These are phyloP conservation scores for Lonicera japonica DNA, from an alignment of 129 eudicot genomes.

Conservation along the genomic window DNA sequence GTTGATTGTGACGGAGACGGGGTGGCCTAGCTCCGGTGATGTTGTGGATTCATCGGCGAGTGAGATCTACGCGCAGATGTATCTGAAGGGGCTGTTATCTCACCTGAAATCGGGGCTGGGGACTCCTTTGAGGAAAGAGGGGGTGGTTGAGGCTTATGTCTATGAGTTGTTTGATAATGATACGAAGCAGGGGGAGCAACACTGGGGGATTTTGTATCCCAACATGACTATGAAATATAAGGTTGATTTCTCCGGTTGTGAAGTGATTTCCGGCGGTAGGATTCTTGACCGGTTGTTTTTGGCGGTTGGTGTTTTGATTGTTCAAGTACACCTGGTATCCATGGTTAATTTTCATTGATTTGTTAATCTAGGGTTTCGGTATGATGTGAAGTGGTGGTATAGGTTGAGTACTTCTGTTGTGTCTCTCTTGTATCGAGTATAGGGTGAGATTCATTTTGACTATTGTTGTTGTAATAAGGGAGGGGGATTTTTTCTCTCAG, in stretches of 20 bases:
- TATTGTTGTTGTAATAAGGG: no score
- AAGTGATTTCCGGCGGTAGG: background rate
- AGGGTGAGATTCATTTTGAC: no score
- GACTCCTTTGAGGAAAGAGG: conserved; percentile 79
- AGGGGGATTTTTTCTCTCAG: no score
- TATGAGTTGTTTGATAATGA: conserved; percentile 67
- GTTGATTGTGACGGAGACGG: conserved; percentile 65
- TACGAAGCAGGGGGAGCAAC: conserved; percentile 9
- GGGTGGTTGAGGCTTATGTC: conserved; percentile 51
- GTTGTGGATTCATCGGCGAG: conserved; percentile 22
- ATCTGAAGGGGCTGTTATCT: conserved; percentile 45
- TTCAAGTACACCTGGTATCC: background rate
- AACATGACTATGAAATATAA: conserved; percentile 38
- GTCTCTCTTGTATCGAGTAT: no score
- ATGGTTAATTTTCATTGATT: background rate
- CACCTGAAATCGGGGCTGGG: conserved; percentile 61
- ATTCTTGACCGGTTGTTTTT: no score
- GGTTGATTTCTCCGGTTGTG: conserved; percentile 17
- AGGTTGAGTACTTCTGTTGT: no score
- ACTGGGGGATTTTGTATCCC: conserved; percentile 46
- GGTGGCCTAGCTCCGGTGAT: conserved; percentile 68
- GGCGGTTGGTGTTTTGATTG: background rate
- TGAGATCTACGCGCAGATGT: conserved; percentile 51
- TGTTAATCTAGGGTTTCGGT: background rate
- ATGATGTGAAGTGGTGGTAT: no score